Evolutionary conservation across 1,139 yeast genomes (phyloP), one percentile per base, ranked within the genome.

Genomic region (Saccharomycopsis hybrid): DNA sequence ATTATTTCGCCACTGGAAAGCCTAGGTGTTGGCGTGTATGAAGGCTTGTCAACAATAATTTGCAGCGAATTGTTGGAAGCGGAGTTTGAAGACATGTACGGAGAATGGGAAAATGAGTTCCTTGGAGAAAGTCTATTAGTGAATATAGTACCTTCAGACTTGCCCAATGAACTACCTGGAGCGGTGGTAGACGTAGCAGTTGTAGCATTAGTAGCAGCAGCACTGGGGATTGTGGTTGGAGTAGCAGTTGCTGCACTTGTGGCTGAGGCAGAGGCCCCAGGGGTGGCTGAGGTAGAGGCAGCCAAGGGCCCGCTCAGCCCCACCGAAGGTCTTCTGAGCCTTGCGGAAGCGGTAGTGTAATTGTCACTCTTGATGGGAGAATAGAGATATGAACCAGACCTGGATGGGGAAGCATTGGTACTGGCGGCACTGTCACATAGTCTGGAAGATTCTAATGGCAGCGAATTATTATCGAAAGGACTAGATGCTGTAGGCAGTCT

Each of bases 1-100:
- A 80, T 73, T 39, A 77, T 70, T 54, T 76, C 77, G 44, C 75
- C 82, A 32, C 66, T 66, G 32, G 64, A 61, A 29, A 63, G 59
- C 41, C 57, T 55, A 8, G 47, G 9, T 24, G 46, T 33, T 2
- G 44, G 24, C 4, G 38, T 36, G 24, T 29, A 25, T 11, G 30
- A 25, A 37, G 32, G 11, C 9, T 37, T 37, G n/a, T 18, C 24
- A 27, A 8, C 39, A 36, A 36, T 36, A 24, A 36, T 36, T 5
- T 39, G 42, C 28, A n/a, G 42, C 8, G 24, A 11, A 27, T 9
- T 24, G 30, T 24, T 9, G 42, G 28, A n/a, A 9, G 42, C 42
- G 13, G 42, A 25, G 4, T 40, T 30, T 4, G 39, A 33, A 2
- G 40, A 43, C 4, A 31, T 29, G 39, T 32, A 18, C n/a, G 36